A percentile compares a stretch with the other conserved stretches of the same genome.
Conservation (phyloP, 2,329 filamentous ascomycete species). For the Pestalotiopsis sp. region DNA sequence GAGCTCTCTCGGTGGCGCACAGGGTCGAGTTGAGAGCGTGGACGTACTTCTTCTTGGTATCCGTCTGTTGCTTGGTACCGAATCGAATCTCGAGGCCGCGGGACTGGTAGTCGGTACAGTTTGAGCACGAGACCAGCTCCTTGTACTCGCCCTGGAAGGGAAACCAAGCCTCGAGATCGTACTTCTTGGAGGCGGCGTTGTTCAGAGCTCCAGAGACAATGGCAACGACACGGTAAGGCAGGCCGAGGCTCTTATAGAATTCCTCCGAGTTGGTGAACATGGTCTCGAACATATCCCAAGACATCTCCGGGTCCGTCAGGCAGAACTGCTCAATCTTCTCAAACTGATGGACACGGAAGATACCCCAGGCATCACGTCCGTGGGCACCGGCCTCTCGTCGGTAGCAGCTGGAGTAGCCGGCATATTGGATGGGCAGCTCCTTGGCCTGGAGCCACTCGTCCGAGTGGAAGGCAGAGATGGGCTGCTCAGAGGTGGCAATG, state of each 20-base stretch:
- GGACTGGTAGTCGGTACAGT: conserved; percentile 98
- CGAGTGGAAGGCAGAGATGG: conserved; percentile 88
- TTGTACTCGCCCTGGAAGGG: conserved; percentile 92
- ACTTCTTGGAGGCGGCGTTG: conserved; percentile 89
- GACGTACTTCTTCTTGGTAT: conserved; percentile 88
- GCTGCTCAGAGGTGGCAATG: conserved; percentile 87
- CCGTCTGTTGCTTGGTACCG: conserved; percentile 83
- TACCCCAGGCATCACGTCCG: conserved; percentile 93
- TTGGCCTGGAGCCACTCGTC: conserved; percentile 88
- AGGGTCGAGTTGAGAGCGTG: conserved; percentile 91
- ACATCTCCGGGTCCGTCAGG: conserved; percentile 79
- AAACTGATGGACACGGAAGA: conserved; percentile 98
- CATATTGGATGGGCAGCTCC: conserved; percentile 89
- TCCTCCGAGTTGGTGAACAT: conserved; percentile 93
- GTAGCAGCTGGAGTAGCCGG: conserved; percentile 94
- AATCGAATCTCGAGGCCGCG: conserved; percentile 91
- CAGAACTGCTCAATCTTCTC: conserved; percentile 71
- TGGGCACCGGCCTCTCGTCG: conserved; percentile 92
- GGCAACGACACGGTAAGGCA: conserved; percentile 89
- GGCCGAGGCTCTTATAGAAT: conserved; percentile 87
- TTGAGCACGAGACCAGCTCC: conserved; percentile 95
- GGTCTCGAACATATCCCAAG: conserved; percentile 89
- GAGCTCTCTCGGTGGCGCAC: conserved; percentile 86
- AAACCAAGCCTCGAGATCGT: conserved; percentile 95
- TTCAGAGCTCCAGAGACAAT: conserved; percentile 97